Evolutionary conservation across 2,329 filamentous ascomycete genomes (phyloP), one percentile per base, ranked within the genome.

Genomic region (Penicillium sp.): DNA sequence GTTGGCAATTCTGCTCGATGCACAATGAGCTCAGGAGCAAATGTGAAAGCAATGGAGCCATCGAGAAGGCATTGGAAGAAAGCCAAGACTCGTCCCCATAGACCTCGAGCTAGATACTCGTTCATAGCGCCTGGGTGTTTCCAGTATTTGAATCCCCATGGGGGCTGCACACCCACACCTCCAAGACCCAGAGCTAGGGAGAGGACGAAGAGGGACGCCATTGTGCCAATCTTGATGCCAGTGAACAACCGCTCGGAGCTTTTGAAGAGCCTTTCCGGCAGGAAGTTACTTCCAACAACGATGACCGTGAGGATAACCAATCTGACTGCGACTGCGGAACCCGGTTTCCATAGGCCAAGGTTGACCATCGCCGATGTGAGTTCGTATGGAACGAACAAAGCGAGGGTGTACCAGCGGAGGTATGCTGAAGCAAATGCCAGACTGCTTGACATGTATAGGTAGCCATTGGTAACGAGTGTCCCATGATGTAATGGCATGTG

Each of bases 321-420:
- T 65, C 77, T 78, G 25, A 75, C 66, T 7, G 72, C 73, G 26
- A 77, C 67, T 10, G 69, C 69, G 26, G 72, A 50, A 5, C 65
- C 67, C 12, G 75, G 72, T 17, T 69, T 65, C 85, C 85, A 88
- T 64, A 83, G 83, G 56, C 83, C 74, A 61, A 88, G 82, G 33
- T 88, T 78, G 28, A 87, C 81, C 61, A 84, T 81, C 28, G 84
- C 84, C n/a, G 85, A 85, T 0, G 83, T 84, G 56, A 88, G 85
- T 69, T 88, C 86, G 57, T 82, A 80, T 50, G 76, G 78, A 3
- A 80, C 72, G 30, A 78, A 69, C 54, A 80, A 73, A 4, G 77
- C 72, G 41, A 74, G 61, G 1, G 74, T 69, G 51, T 77, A 79
- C 78, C 78, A 80, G 47, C 79, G 78, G 33, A 76, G 67, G 48